Evolutionary conservation across 192 early-diverging fungal genomes (phyloP), one percentile per base, ranked within the genome.

Genomic region (Coemansia sp.): DNA sequence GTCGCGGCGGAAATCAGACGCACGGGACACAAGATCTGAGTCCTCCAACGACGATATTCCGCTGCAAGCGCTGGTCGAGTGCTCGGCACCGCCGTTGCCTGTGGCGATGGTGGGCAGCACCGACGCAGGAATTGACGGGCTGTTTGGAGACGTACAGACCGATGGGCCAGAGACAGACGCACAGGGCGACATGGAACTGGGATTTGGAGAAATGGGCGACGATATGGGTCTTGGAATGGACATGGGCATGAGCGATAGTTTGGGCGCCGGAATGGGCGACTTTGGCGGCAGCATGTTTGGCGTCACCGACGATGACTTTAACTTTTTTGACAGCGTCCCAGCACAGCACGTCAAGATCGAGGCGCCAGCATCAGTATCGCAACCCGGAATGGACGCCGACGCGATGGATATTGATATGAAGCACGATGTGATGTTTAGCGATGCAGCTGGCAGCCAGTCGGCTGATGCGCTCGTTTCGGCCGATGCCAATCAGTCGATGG

Each of bases 251-350:
- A 65, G 64, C 12, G 56, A 66, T 12, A 59, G 49, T 37, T 39
- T 80, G 41, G 77, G 59, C 24, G 32, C 60, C 10, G 69, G 64
- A 15, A 71, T 78, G 66, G 66, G 66, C 39, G 72, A 67, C 65
- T 66, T 74, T 57, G 67, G 55, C 1, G 22, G 62, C 14, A 59
- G 60, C 47, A 74, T 80, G 67, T 80, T 80, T 73, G 77, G 72
- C n/a, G 69, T 80, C 23, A 80, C 77, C 8, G 77, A 80, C 47
- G 77, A 80, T 43, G 77, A 80, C 62, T 80, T 80, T 65, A 74
- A 57, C 53, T 80, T 80, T 39, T 80, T 80, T 14, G 77, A 80
- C 62, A 70, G 43, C n/a, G 66, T 68, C 9, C 72, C 77, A 5
- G 11, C 75, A 7, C 65, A 66, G n/a, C 75, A 67, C 27, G 57